Base-by-base conservation (phyloP, 2,329 filamentous ascomycete genomes). In the Amesomyces nigricolor region DNA sequence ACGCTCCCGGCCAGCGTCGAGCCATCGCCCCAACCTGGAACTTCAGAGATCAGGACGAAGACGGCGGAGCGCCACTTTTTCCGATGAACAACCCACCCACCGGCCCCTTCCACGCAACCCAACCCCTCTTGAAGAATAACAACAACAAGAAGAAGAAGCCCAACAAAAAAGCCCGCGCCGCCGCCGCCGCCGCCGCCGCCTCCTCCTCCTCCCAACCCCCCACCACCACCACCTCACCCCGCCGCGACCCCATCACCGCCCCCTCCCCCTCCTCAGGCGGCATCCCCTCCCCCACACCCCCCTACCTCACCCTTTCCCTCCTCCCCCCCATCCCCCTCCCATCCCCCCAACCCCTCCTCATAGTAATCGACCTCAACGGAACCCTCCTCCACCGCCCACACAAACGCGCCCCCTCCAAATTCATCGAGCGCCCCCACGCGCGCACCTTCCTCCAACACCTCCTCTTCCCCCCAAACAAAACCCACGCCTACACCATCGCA, bases 341-440 rank as follows among this genome's bases (percentile, higher is more conserved):
- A 0, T 49, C 69, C 1, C 79, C 85, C 1, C 81, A 82, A 40
- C 80, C 79, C 14, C 78, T 96, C 35, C 82, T 99, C 19, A 77
- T 99, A 49, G 81, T 97, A 46, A 81, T 97, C 59, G 94, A 99
- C 71, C 81, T 99, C 38, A 99, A 97, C 70, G 94, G 94, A 59
- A 96, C 92, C 0, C 78, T 99, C 1, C 79, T 97, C 37, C 78
- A 81, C 72, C 87, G 94, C 5, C 85, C 83, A 8, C 76, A 75
- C 51, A 74, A 44, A 5, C 49, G 75, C 45, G 68, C 67, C 26
- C 65, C 72, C 1, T 75, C 77, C 3, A 78, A 75, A 9, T 88
- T 91, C 67, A 72, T 83, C 43, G 72, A 78, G 61, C 86, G 94
- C 0, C 88, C 88, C 0, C 78, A 85, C 60, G 79, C 94, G 1